Evolutionary conservation across 768 basidiomycete species (phyloP), one percentile per base, ranked within the genome.

Genomic region (Clathrus columnatus): DNA sequence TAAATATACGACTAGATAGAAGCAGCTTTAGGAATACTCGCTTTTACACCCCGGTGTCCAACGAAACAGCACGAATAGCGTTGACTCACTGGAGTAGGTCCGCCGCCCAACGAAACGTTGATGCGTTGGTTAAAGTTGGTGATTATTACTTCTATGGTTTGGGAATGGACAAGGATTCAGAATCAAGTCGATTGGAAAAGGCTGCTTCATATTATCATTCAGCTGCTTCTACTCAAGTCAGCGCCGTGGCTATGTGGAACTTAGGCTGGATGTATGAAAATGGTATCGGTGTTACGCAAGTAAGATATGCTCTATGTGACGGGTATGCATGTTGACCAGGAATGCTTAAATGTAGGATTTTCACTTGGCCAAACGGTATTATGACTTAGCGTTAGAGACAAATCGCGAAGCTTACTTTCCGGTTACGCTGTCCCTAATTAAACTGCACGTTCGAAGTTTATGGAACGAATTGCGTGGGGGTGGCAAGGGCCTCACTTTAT

Each of bases 231-330:
- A 94, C 91, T 1, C 90, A 94, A 58, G 62, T 87, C 62, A 96
- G 92, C 61, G 92, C 96, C 1, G 74, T 98, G 60, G 93, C 96
- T 1, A 91, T 96, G 84, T 97, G 92, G 92, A 96, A 97, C 64
- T 72, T 98, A 10, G 96, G 95, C 1, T 97, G 91, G 90, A 98
- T 98, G 96, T 98, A 97, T 67, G 95, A 98, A 71, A 91, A 92
- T 62, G 96, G 96, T 0, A 68, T 89, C 20, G 96, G 96, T 2
- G 90, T 98, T 0, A 82, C 87, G 23, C 86, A 88, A 76, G 91
- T 89, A 59, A 59, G 72, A 59, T n/a, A n/a, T n/a, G 18, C 7
- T 18, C 29, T 1, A n/a, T 30, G 46, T 57, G 23, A 30, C 41
- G 21, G n/a, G 11, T 16, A 14, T 49, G 47, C 20, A 30, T 1